phyloP scores from a whole-genome alignment of 345 rosid species.

The Syzygium oleosum region DNA sequence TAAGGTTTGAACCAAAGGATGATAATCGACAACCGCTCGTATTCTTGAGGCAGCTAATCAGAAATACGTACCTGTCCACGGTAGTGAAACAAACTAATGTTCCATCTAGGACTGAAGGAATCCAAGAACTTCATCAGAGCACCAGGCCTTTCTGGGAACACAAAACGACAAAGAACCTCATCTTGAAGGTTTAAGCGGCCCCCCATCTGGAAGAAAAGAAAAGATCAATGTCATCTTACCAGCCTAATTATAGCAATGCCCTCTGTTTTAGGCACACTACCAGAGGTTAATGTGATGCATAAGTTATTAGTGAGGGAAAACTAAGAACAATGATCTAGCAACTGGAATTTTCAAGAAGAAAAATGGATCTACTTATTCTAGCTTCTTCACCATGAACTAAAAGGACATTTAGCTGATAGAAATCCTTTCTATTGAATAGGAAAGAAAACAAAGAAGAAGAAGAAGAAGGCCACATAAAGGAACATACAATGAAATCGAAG shows the following conservation, averaged over 20 bases:
- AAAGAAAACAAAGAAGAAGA: not conserved
- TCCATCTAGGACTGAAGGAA: conserved; percentile 89
- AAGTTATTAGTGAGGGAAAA: not conserved
- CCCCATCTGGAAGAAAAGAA: conserved; percentile 58
- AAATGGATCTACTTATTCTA: not conserved
- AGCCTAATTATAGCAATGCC: not conserved
- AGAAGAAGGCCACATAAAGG: not conserved
- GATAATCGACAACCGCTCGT: not conserved
- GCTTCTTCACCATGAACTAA: not conserved
- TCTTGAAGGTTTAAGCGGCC: conserved; percentile 57
- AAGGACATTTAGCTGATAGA: not conserved
- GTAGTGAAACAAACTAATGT: conserved; percentile 93
- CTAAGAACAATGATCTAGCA: not conserved
- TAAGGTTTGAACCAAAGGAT: not conserved
- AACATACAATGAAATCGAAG: not conserved
- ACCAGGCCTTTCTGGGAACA: conserved; percentile 95
- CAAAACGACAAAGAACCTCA: conserved; percentile 77
- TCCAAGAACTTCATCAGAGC: conserved; percentile 92
- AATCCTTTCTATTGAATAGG: not conserved
- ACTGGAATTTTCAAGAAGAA: not conserved
- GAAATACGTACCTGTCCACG: conserved; percentile 56
- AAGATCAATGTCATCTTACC: not conserved
- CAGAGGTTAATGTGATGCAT: not conserved
- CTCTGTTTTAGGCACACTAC: not conserved
- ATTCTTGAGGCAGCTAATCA: not conserved